These are phyloP conservation scores for Litchi chinensis DNA, from an alignment of 345 rosid genomes.

Conservation along the genomic window DNA sequence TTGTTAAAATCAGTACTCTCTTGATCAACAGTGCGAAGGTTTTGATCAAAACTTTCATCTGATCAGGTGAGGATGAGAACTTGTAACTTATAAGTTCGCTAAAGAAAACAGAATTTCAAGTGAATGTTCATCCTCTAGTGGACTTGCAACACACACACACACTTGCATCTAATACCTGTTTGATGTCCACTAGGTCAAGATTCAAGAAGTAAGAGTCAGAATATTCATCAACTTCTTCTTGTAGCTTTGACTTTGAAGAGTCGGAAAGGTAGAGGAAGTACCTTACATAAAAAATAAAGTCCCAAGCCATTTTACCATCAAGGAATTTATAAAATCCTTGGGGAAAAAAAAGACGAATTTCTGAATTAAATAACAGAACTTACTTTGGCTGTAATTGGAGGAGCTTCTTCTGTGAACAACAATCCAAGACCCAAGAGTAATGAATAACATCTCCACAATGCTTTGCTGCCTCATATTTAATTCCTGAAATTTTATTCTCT, in stretches of 20 bases:
- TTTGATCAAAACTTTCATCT: not conserved
- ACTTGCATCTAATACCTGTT: constrained; percentile 56
- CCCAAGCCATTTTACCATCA: constrained; percentile 9
- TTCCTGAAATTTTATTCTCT: constrained; percentile 50
- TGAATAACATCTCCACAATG: constrained; percentile 78
- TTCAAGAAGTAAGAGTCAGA: constrained; percentile 83
- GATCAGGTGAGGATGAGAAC: not conserved
- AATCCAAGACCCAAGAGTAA: constrained; percentile 85
- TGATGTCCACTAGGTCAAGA: constrained; percentile 73
- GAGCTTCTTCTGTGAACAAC: constrained; percentile 72
- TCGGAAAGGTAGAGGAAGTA: constrained; percentile 82
- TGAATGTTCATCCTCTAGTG: not conserved
- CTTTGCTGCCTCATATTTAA: constrained; percentile 90
- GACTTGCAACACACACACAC: not conserved
- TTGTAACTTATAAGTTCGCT: too few species aligned
- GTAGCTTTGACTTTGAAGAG: constrained; percentile 66
- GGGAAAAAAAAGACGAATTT: not conserved
- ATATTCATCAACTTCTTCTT: constrained; percentile 86
- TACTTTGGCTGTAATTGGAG: constrained; percentile 90
- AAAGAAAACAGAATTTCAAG: not conserved
- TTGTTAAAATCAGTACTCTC: not conserved
- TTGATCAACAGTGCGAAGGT: not conserved
- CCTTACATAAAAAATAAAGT: constrained; percentile 42
- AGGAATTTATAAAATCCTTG: not conserved
- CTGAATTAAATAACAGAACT: constrained; percentile 27